Evolutionary conservation across 192 early-diverging fungal genomes (phyloP).

Genomic region (Backusella mclennaniae): DNA sequence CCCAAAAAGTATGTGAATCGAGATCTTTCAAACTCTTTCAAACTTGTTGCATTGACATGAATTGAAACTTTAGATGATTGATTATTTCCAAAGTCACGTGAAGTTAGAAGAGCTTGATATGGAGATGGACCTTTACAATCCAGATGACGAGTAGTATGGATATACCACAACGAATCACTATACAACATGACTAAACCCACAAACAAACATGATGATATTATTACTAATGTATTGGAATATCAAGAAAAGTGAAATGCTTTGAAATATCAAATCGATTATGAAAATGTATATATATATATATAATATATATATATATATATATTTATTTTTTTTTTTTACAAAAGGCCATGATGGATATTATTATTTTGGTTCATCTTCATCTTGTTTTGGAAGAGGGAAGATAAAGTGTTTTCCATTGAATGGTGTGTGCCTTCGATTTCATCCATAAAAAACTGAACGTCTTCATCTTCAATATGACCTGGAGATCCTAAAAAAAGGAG

Average conservation of each 20-base stretch:
- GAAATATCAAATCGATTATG: neutral
- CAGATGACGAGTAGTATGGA: neutral
- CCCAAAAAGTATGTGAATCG: neutral
- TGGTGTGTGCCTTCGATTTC: constrained; percentile 5
- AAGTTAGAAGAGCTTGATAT: neutral
- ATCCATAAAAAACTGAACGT: constrained; percentile 23
- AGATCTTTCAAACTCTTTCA: neutral
- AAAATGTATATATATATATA: neutral
- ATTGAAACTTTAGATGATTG: neutral
- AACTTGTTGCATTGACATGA: neutral
- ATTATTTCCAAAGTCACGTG: neutral
- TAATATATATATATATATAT: no score
- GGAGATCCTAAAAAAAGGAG: no score
- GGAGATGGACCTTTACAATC: neutral
- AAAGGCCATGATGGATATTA: neutral
- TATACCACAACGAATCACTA: no score
- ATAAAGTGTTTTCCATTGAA: neutral
- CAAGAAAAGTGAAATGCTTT: no score
- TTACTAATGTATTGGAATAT: no score
- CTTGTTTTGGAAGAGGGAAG: neutral
- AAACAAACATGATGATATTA: no score
- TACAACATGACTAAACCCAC: no score
- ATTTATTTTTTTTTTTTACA: neutral
- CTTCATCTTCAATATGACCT: neutral
- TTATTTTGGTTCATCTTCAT: neutral